phyloP scores from a whole-genome alignment of 2,329 filamentous ascomycete species.

The Venturia nashicola region DNA sequence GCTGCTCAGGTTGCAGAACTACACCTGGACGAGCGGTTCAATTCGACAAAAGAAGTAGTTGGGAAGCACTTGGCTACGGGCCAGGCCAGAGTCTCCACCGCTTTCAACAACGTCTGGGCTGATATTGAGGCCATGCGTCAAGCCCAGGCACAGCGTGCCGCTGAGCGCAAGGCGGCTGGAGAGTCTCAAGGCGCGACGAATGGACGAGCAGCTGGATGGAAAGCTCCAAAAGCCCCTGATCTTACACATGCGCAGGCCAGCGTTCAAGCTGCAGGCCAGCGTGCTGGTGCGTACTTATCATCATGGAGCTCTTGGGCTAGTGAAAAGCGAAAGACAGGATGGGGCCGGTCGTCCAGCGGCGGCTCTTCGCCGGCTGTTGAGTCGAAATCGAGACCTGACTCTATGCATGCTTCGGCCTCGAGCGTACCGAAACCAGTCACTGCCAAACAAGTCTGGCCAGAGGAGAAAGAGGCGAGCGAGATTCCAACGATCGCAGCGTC shows the following conservation, averaged over 20 bases:
- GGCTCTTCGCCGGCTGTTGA: neutral
- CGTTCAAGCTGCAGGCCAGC: conserved; percentile 39
- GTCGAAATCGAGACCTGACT: neutral
- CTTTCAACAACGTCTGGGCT: conserved; percentile 79
- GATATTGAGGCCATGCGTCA: conserved; percentile 78
- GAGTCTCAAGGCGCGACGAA: conserved; percentile 12
- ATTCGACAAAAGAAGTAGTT: conserved; percentile 69
- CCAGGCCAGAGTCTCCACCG: conserved; percentile 72
- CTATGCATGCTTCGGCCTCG: neutral
- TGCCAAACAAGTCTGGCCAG: neutral
- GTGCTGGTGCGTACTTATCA: conserved; percentile 50
- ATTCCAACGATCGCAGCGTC: neutral
- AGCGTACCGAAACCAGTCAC: neutral
- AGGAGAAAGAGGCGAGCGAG: neutral
- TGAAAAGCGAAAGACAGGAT: conserved; percentile 56
- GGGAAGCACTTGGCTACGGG: conserved; percentile 84
- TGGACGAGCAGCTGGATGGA: conserved; percentile 1
- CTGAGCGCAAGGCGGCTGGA: conserved; percentile 38
- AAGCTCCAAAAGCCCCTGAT: conserved; percentile 30
- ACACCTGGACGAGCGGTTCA: conserved; percentile 82
- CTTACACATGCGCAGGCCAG: conserved; percentile 42
- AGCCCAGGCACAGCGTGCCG: conserved; percentile 51
- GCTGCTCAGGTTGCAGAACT: conserved; percentile 87
- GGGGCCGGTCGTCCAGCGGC: conserved; percentile 12
- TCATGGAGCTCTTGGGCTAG: conserved; percentile 55